Percentiles rank a stretch among this genome's conserved stretches.
phyloP scores from a whole-genome alignment of 306 rosid genomes.

The Fagus crenata region DNA sequence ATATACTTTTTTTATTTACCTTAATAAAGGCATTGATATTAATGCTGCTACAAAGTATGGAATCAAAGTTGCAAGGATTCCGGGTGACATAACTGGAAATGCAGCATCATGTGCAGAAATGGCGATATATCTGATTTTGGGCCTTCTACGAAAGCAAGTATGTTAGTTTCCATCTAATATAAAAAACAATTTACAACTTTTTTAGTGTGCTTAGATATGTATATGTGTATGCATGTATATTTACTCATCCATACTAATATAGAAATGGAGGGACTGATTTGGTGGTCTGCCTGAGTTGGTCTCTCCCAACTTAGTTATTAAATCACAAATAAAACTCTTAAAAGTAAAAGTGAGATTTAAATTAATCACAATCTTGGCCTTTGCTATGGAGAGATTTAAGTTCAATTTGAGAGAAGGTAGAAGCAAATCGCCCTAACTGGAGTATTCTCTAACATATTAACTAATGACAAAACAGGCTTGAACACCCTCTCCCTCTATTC shows the following conservation, averaged over 20 bases:
- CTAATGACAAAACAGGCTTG: no score
- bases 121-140: constrained; percentile 80
- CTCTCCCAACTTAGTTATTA: no score
- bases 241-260: background rate
- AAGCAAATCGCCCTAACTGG: no score
- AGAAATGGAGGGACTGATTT: no score
- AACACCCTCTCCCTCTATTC: no score
- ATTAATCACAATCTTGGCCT: no score
- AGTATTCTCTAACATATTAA: no score
- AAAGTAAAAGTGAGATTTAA: no score
- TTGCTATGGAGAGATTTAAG: no score
- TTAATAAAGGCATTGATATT: constrained; percentile 73
- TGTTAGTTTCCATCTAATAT: constrained; percentile 20
- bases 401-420: no score
- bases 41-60: constrained; percentile 87
- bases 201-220: background rate
- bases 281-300: no score
- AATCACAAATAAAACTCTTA: no score
- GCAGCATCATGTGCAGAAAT: constrained; percentile 90
- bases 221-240: background rate
- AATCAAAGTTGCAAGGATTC: constrained; percentile 88
- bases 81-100: constrained; percentile 66
- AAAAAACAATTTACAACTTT: background rate
- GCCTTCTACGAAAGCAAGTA: constrained; percentile 91
- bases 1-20: constrained; percentile 2